Base-by-base conservation (phyloP, 495 filamentous ascomycete species). In the Podospora tetraspora region DNA sequence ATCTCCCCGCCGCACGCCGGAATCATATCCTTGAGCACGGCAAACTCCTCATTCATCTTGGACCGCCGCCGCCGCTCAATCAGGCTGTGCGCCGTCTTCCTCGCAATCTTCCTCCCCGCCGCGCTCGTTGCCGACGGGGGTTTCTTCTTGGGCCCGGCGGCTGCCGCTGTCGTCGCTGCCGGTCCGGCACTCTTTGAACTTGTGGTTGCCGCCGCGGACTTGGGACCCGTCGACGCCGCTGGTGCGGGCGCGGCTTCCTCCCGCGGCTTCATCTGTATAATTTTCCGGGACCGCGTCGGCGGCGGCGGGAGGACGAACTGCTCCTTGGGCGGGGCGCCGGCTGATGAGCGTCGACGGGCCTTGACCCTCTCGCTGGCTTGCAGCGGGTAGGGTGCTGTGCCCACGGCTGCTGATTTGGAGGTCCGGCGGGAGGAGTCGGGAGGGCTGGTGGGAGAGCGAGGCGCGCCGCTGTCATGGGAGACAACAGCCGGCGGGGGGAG, bases 11-110 rank as follows among this genome's bases (percentile, higher is more conserved):
- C 81, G 74, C 95, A 98, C 1, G 95, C 96, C 1, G 96, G 96
- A 71, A 99, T 96, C 90, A 99, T 91, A 75, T 90, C 87, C 81
- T 97, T 98, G 68, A 99, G 81, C 19, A 95, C 90, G 1, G 87
- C 90, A 81, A 99, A 99, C 78, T 98, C 95, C 74, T 98, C 95
- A 73, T 99, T 99, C 95, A 99, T 99, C 83, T 98, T 99, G 6
- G 92, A 96, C 62, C 95, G 84, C 70, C 95, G 83, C 61, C 96
- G 81, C 19, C 95, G 86, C 80, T 99, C 95, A 74, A 99, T 99
- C 72, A 98, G 77, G 71, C 92, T 96, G 73, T 99, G 95, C 3
- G 95, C 95, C 1, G 96, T 99, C 78, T 98, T 99, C 71, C 95
- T 86, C 5, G 95, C 93, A 65, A 94, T 96, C 80, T 97, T 99